A percentile compares a stretch with the other conserved stretches of the same genome.
These are phyloP conservation scores for Phytophthora sp. DNA, from an alignment of 352 stramenopile species.

Conservation along the genomic window DNA sequence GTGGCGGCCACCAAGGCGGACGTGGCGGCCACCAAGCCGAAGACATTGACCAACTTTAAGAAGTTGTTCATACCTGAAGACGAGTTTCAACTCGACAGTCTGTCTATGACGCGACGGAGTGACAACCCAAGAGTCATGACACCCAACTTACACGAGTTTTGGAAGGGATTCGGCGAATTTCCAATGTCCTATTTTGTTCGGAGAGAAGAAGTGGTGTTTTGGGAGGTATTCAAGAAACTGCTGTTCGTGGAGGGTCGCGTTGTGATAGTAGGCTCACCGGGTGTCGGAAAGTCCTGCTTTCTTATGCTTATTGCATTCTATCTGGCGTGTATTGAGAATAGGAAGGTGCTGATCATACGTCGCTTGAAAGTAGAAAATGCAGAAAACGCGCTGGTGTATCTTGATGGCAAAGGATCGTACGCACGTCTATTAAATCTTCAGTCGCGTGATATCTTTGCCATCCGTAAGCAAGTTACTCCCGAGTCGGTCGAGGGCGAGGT, in stretches of 20 bases:
- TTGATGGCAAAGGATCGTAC: slow-evolving; percentile 3
- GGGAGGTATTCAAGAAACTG: slow-evolving; percentile 8
- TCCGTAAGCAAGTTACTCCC: background rate
- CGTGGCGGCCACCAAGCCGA: too few relatives aligned
- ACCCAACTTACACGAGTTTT: slow-evolving; percentile 15
- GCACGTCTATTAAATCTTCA: background rate
- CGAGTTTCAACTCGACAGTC: slow-evolving; percentile 9
- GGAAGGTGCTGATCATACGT: slow-evolving; percentile 20
- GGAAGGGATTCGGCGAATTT: slow-evolving; percentile 10
- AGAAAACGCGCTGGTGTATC: background rate
- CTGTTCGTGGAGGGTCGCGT: background rate
- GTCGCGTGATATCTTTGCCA: background rate
- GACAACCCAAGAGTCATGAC: background rate
- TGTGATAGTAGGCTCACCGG: slow-evolving; percentile 25
- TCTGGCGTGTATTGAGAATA: slow-evolving; percentile 20
- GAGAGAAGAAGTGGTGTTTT: slow-evolving; percentile 12
- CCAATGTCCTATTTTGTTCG: slow-evolving; percentile 9
- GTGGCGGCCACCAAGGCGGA: too few relatives aligned
- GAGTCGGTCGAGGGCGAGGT: background rate
- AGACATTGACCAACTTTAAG: background rate
- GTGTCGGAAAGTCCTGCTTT: slow-evolving; percentile 31
- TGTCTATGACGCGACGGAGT: background rate
- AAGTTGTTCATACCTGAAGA: slow-evolving; percentile 2
- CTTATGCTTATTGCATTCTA: slow-evolving; percentile 31
- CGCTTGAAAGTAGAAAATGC: background rate